Evolutionary conservation across 108 stramenopile species (phyloP), one percentile per base, ranked within the genome.

Genomic region (Skeletonema tropicum): DNA sequence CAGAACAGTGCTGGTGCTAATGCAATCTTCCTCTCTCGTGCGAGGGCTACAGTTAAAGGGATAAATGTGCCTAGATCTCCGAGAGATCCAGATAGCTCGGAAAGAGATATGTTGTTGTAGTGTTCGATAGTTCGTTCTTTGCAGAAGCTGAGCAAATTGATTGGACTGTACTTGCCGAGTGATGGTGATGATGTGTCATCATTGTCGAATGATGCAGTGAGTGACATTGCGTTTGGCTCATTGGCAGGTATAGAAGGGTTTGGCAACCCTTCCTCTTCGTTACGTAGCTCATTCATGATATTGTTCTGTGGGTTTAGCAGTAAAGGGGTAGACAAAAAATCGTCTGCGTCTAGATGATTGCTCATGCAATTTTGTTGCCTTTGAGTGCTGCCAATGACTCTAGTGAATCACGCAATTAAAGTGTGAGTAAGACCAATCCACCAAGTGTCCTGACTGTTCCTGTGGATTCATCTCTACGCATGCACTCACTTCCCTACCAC

Each of bases 1-100:
- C 80, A 88, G 45, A 92, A 92, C 19, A 96, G 67, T 23, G 92
- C 85, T 0, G 92, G 88, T 0, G 89, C 88, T 41, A 90, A 70
- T 9, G 80, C 66, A 26, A 95, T 88, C 29, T 83, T 68, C 0
- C 88, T 75, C 68, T 86, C 55, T 12, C 87, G 79, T 14, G 89
- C 83, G 73, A 95, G 49, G 14, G 91, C 92, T 21, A 93, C 86
- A 10, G 86, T 75, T 11, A 95, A 75, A 3, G 94, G 94, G 57
- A 95, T 83, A 62, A 95, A 83, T 12, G 92, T 93, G 65, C 92
- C 92, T 19, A 95, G 75, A 62, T 95, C 94, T 14, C 94, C 94
- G 23, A 88, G 73, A 21, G 84, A 85, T 60, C 94, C 94, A 13
- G 88, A 89, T 25, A 92, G 68, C 79, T 95, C 94, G 33, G 75